Evolutionary conservation across 768 basidiomycete genomes (phyloP).

Genomic region (Crepidotus variabilis): DNA sequence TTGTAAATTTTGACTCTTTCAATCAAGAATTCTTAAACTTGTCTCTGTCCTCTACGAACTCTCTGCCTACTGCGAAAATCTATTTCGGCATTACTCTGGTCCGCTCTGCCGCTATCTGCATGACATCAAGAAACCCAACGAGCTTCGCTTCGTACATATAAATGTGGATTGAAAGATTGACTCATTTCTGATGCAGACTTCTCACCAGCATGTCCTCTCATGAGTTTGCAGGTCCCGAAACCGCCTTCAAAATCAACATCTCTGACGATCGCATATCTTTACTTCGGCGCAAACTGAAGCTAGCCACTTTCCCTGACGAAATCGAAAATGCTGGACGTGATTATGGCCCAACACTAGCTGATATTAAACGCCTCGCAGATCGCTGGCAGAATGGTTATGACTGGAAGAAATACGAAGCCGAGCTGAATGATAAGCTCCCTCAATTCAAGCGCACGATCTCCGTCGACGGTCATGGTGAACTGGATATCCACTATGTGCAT

Average conservation of each 20-base stretch:
- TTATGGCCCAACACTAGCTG: slow-evolving; percentile 51
- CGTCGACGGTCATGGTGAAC: slow-evolving; percentile 39
- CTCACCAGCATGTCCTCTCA: neutral
- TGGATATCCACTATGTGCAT: slow-evolving; percentile 57
- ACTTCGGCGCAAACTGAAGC: slow-evolving; percentile 43
- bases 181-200: too few relatives aligned
- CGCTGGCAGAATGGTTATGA: slow-evolving; percentile 53
- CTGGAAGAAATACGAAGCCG: slow-evolving; percentile 51
- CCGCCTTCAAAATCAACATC: neutral
- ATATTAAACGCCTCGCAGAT: slow-evolving; percentile 43
- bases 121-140: too few relatives aligned
- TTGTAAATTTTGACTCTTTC: too few relatives aligned
- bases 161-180: too few relatives aligned
- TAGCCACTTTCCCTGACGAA: slow-evolving; percentile 52
- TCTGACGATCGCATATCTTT: slow-evolving; percentile 25
- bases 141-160: too few relatives aligned
- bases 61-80: slow-evolving; percentile 11
- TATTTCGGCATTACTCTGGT: too few relatives aligned
- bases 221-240: neutral
- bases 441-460: slow-evolving; percentile 52
- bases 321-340: slow-evolving; percentile 45
- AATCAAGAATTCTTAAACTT: too few relatives aligned
- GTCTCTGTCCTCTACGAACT: slow-evolving; percentile 16
- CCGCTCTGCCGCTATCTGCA: too few relatives aligned
- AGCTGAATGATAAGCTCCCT: slow-evolving; percentile 46